These are phyloP conservation scores for Nepenthes mirabilis DNA, from an alignment of 148 eudicot genomes.

Conservation along the genomic window DNA sequence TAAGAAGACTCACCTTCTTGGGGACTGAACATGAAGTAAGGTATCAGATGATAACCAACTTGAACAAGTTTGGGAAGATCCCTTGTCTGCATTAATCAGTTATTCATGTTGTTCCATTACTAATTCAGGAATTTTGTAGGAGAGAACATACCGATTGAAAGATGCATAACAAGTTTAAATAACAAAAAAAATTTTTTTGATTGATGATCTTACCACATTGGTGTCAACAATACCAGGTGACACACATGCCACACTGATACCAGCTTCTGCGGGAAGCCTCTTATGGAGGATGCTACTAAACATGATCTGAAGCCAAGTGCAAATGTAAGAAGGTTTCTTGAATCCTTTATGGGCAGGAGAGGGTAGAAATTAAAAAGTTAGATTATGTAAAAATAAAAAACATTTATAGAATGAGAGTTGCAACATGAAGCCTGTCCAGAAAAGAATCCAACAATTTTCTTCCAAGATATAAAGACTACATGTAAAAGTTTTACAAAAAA, in stretches of 20 bases:
- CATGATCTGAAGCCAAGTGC: slow-evolving; percentile 52
- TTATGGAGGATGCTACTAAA: slow-evolving; percentile 84
- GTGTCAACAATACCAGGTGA: slow-evolving; percentile 97
- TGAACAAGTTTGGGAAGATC: slow-evolving; percentile 85
- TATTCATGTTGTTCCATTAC: not conserved
- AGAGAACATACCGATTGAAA: not conserved
- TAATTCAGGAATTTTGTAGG: not conserved
- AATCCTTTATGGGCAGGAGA: no score
- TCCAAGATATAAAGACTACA: no score
- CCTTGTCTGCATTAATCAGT: slow-evolving; percentile 62
- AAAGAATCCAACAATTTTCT: no score
- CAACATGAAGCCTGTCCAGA: no score
- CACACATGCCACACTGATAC: slow-evolving; percentile 67
- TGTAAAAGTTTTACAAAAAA: no score
- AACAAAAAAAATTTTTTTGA: not conserved
- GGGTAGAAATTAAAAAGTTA: no score
- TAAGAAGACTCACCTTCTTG: slow-evolving; percentile 55
- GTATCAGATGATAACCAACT: slow-evolving; percentile 63
- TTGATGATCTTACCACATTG: slow-evolving; percentile 63
- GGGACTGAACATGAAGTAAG: slow-evolving; percentile 77
- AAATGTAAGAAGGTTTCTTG: not conserved
- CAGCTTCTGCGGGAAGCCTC: slow-evolving; percentile 77
- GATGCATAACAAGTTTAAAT: not conserved
- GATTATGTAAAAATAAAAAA: no score
- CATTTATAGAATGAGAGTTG: no score